These are phyloP conservation scores for Medicago lupulina DNA, from an alignment of 306 rosid species.

Conservation along the genomic window DNA sequence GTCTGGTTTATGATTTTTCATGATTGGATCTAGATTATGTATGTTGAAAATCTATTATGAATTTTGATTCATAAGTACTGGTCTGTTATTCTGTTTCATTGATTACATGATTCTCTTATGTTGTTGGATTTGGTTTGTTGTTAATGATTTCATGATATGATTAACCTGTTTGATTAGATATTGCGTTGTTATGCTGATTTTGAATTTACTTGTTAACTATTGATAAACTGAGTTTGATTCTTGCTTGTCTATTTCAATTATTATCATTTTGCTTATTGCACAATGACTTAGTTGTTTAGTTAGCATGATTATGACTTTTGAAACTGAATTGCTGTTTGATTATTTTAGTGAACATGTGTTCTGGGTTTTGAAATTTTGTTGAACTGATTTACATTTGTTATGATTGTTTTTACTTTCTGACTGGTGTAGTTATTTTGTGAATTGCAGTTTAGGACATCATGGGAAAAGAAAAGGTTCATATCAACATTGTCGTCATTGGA, in stretches of 20 bases:
- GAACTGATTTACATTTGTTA: too few relatives aligned
- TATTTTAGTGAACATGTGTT: too few relatives aligned
- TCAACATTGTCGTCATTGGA: slow-evolving; percentile 58
- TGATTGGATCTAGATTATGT: too few relatives aligned
- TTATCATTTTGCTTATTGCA: too few relatives aligned
- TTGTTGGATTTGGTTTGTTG: background rate
- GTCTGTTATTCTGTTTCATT: background rate
- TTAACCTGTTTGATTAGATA: background rate
- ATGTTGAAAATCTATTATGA: too few relatives aligned
- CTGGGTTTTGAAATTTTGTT: too few relatives aligned
- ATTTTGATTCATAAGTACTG: too few relatives aligned
- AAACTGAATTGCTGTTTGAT: too few relatives aligned
- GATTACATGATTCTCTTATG: background rate
- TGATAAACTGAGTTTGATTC: background rate
- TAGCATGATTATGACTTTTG: too few relatives aligned
- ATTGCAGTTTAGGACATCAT: slow-evolving; percentile 31
- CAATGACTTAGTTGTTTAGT: too few relatives aligned
- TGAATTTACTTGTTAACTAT: background rate
- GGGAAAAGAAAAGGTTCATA: slow-evolving; percentile 55
- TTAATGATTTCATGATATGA: background rate
- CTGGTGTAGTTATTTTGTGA: background rate
- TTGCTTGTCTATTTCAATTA: background rate
- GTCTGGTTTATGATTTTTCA: too few relatives aligned
- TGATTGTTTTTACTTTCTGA: background rate
- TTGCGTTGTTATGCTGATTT: background rate